Base-by-base conservation (phyloP, 345 rosid genomes). In the Hibiscus syriacus region DNA sequence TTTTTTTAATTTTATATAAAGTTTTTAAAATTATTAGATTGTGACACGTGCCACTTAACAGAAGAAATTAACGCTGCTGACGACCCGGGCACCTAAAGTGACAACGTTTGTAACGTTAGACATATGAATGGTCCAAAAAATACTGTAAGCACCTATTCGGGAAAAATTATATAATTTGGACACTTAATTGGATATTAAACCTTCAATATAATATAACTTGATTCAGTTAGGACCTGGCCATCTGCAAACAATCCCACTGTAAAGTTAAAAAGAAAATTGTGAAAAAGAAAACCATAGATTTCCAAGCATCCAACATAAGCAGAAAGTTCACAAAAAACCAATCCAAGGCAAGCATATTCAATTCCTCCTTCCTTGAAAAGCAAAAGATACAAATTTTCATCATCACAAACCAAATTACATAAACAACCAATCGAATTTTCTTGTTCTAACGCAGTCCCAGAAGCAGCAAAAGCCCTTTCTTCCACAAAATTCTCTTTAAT, bases 371-470 rank as follows among this genome's bases (percentile, higher is more conserved):
- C 96, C 55, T 79, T 81, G 50, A 83, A 90, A 38, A 86, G 19
- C 73, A 74, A 41, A 54, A 90, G 71, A 83, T 85, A 85, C 84
- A 90, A 75, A 74, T 70, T 77, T 56, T 83, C 84, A 70, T 87
- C 94, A 7, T 59, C 86, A 12, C 43, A 70, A 5, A 84, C 81
- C 80, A 93, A 72, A 79, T 87, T 87, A 64, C 80, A 82, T 57
- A 92, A 77, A 78, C 97, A 92, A 14, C 96, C 90, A n/a, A 92
- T 67, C 1, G 92, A 86, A 73, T 86, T 86, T 78, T 93, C 96
- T 76, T 80, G 94, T 1, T 94, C 94, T 2, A 85, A 69, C 11
- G 79, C 79, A 30, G 97, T 90, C 67, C 98, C 94, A 0, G 90
- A 88, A 50, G 84, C 77, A 3, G 82, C 87, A 14, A n/a, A n/a